Evolutionary conservation across 2,329 filamentous ascomycete genomes (phyloP).

Genomic region (Moelleriella libera): DNA sequence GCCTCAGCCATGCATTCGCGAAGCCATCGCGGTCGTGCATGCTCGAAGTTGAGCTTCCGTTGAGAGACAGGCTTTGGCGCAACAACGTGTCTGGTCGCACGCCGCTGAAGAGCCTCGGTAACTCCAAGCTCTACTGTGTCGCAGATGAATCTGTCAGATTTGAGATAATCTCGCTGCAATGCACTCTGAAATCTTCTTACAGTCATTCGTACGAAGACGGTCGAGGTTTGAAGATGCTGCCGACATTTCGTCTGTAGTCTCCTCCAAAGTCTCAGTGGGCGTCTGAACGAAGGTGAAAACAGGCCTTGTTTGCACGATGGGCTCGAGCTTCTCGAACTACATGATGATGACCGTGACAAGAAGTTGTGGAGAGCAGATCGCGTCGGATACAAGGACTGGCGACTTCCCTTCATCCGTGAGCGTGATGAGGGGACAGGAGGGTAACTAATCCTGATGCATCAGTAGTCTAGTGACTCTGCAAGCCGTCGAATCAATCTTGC

Average conservation of each 20-base stretch:
- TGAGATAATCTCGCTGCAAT: background rate
- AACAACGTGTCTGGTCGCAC: constrained; percentile 34
- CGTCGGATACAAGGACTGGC: too few relatives aligned
- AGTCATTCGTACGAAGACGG: background rate
- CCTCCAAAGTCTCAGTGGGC: background rate
- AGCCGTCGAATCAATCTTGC: too few relatives aligned
- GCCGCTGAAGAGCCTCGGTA: constrained; percentile 36
- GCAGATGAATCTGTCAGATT: background rate
- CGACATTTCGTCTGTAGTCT: background rate
- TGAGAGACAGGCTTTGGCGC: constrained; percentile 34
- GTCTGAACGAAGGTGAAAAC: too few relatives aligned
- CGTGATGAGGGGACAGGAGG: too few relatives aligned
- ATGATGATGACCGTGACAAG: too few relatives aligned
- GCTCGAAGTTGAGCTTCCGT: constrained; percentile 39
- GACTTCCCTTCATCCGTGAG: too few relatives aligned
- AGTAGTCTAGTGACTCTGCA: too few relatives aligned
- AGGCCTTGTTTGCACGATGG: too few relatives aligned
- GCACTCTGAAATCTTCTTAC: background rate
- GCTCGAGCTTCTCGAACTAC: too few relatives aligned
- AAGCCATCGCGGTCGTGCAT: constrained; percentile 34
- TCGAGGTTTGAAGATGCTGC: background rate
- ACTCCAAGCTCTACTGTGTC: constrained; percentile 31
- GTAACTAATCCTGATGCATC: too few relatives aligned
- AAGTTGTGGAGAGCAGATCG: too few relatives aligned
- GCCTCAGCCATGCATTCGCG: constrained; percentile 42